phyloP scores from a whole-genome alignment of 768 basidiomycete genomes.

The Neoboletus magnificus region DNA sequence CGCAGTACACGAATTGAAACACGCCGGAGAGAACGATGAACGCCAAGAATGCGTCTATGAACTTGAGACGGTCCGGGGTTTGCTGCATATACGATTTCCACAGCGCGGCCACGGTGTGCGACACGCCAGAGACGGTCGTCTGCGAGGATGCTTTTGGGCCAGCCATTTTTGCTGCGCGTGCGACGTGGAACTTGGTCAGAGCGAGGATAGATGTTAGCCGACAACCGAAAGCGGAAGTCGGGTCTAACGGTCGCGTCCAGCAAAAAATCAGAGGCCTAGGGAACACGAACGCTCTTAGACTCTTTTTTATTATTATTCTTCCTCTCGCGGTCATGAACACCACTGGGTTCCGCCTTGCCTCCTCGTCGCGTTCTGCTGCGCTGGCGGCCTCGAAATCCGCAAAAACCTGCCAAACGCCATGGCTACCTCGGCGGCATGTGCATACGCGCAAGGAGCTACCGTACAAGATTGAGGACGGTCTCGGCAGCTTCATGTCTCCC shows the following conservation, averaged over 20 bases:
- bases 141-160: constrained; percentile 29
- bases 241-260: background rate
- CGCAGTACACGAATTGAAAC: constrained; percentile 87
- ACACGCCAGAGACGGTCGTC: constrained; percentile 14
- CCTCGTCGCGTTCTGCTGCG: constrained; percentile 16
- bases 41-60: constrained; percentile 88
- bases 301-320: background rate
- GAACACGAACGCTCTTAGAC: background rate
- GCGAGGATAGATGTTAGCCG: background rate
- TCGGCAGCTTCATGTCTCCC: constrained; percentile 77
- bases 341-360: constrained; percentile 19
- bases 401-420: constrained; percentile 7
- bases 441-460: constrained; percentile 56
- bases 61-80: constrained; percentile 84
- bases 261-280: background rate
- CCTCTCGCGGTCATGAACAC: constrained; percentile 19
- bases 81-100: constrained; percentile 74
- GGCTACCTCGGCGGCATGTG: constrained; percentile 34
- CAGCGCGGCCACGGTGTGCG: constrained; percentile 49
- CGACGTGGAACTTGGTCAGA: constrained; percentile 23
- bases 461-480: constrained; percentile 66
- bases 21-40: constrained; percentile 92
- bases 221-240: constrained; percentile 14
- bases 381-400: constrained; percentile 16
- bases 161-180: constrained; percentile 30